Percentiles rank a stretch among this genome's conserved stretches.
Evolutionary conservation across 2,329 filamentous ascomycete species (phyloP).

Genomic region (Raffaelea arxii): DNA sequence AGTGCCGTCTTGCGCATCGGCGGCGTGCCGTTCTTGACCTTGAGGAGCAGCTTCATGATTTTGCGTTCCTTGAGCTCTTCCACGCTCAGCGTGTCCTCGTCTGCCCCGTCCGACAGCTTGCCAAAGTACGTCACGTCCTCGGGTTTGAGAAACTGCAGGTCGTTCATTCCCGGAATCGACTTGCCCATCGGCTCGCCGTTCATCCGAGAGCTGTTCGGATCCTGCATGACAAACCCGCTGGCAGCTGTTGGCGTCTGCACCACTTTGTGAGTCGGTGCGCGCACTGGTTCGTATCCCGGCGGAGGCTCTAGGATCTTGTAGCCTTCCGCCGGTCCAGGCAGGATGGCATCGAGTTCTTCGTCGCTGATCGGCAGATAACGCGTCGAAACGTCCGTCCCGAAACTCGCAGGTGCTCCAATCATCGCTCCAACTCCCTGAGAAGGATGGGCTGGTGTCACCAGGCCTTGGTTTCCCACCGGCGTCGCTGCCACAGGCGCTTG

Average conservation of each 20-base stretch:
- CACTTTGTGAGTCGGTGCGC: conserved; percentile 65
- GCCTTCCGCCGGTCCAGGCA: conserved; percentile 79
- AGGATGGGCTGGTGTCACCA: conserved; percentile 69
- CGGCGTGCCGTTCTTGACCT: conserved; percentile 98
- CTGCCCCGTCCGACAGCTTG: conserved; percentile 87
- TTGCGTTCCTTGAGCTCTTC: conserved; percentile 97
- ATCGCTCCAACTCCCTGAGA: conserved; percentile 45
- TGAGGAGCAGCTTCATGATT: conserved; percentile 92
- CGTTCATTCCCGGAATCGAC: conserved; percentile 91
- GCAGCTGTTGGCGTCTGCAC: conserved; percentile 65
- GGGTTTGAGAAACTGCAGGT: conserved; percentile 95
- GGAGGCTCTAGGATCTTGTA: conserved; percentile 89
- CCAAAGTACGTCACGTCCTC: conserved; percentile 99
- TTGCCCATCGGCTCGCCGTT: conserved; percentile 87
- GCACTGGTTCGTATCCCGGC: conserved; percentile 79
- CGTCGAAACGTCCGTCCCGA: conserved; percentile 70
- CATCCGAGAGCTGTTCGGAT: conserved; percentile 73
- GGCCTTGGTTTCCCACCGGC: conserved; percentile 61
- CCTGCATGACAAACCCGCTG: conserved; percentile 93
- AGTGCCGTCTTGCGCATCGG: conserved; percentile 98
- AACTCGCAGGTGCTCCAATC: conserved; percentile 46
- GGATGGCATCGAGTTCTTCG: conserved; percentile 85
- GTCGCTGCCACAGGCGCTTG: conserved; percentile 65
- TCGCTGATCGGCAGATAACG: conserved; percentile 80
- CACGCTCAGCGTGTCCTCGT: conserved; percentile 84